phyloP scores from a whole-genome alignment of 169 alveolate genomes.

The Babesia ovis region DNA sequence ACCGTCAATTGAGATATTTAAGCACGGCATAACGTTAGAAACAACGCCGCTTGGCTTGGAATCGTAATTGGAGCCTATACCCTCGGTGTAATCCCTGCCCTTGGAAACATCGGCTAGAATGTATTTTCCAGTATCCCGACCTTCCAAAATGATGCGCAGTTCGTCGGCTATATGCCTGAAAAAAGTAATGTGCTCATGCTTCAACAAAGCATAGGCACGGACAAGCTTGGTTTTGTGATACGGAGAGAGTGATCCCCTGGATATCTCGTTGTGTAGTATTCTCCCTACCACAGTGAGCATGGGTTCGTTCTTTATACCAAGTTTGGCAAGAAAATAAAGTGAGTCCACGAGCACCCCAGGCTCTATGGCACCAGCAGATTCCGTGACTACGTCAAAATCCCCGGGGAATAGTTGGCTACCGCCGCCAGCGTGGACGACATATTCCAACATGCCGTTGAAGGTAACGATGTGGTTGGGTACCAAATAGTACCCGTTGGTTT shows the following conservation, averaged over 20 bases:
- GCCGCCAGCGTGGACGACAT: slow-evolving; percentile 24
- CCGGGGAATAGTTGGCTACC: neutral
- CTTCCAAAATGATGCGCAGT: slow-evolving; percentile 31
- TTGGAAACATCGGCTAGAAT: neutral
- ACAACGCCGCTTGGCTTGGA: slow-evolving; percentile 46
- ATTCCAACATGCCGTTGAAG: slow-evolving; percentile 35
- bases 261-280: slow-evolving; percentile 37
- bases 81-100: slow-evolving; percentile 14
- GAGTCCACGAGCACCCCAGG: slow-evolving; percentile 13
- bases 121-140: slow-evolving; percentile 57
- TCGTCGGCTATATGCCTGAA: slow-evolving; percentile 55
- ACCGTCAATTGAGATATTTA: slow-evolving; percentile 1
- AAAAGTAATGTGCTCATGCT: slow-evolving; percentile 66
- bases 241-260: slow-evolving; percentile 46
- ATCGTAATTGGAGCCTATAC: slow-evolving; percentile 24
- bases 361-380: slow-evolving; percentile 9
- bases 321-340: slow-evolving; percentile 25
- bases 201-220: slow-evolving; percentile 51
- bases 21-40: slow-evolving; percentile 26
- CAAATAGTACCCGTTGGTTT: slow-evolving; percentile 15
- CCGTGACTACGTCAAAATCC: slow-evolving; percentile 39
- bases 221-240: slow-evolving; percentile 58
- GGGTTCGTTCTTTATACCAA: slow-evolving; percentile 39
- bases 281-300: slow-evolving; percentile 24
- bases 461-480: slow-evolving; percentile 4